These are phyloP conservation scores for Euphorbia pulcherrima DNA, from an alignment of 345 rosid species.

Conservation along the genomic window DNA sequence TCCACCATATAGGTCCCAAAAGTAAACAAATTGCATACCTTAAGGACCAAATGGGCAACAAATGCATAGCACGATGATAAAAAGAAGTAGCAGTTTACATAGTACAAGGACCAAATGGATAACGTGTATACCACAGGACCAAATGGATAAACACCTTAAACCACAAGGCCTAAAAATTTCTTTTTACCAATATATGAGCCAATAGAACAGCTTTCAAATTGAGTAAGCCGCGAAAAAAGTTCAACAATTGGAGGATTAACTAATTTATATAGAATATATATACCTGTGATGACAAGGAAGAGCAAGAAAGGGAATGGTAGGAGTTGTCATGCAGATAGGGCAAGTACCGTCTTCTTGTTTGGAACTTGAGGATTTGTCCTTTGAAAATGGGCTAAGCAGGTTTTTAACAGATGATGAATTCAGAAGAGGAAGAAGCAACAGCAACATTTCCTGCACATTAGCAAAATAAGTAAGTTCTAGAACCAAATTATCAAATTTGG, in stretches of 20 bases:
- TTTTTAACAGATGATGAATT: constrained; percentile 77
- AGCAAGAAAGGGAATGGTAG: constrained; percentile 80
- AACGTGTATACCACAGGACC: too few species aligned
- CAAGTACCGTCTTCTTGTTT: constrained; percentile 55
- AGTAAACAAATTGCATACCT: too few species aligned
- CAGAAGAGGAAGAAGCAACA: constrained; percentile 95
- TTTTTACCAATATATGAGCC: too few species aligned
- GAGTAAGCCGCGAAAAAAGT: not conserved
- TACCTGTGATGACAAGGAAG: constrained; percentile 96
- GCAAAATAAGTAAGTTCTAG: constrained; percentile 1
- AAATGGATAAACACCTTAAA: too few species aligned
- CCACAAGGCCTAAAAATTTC: too few species aligned
- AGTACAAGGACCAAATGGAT: too few species aligned
- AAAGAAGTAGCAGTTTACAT: too few species aligned
- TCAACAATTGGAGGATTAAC: not conserved
- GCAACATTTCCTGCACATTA: constrained; percentile 76
- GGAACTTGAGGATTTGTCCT: constrained; percentile 63
- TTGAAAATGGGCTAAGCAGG: constrained; percentile 75
- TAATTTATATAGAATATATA: not conserved
- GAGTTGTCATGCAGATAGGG: constrained; percentile 76
- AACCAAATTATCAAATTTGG: not conserved
- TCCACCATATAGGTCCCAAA: too few species aligned
- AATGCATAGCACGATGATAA: too few species aligned
- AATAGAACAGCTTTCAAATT: not conserved
- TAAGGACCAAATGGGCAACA: too few species aligned